Conservation (phyloP, 2,329 filamentous ascomycete genomes). For the Coleophoma crateriformis region DNA sequence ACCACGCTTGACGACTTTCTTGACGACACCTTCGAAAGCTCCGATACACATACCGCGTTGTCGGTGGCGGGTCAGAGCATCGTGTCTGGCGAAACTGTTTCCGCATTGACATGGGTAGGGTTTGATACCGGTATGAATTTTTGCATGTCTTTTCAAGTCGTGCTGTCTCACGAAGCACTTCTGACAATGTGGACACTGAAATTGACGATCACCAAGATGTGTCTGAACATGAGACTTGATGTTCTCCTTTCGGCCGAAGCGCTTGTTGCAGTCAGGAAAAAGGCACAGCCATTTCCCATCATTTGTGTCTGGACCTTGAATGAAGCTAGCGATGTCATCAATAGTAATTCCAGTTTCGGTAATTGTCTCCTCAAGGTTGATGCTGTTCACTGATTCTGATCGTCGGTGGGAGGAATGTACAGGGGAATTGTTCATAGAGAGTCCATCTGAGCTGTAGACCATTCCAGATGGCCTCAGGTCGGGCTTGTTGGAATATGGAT, state of each 20-base stretch:
- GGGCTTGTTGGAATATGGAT: slow-evolving; percentile 38
- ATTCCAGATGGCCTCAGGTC: slow-evolving; percentile 27
- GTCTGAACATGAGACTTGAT: slow-evolving; percentile 98
- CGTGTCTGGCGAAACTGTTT: slow-evolving; percentile 90
- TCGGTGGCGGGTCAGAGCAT: slow-evolving; percentile 88
- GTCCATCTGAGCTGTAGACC: slow-evolving; percentile 13
- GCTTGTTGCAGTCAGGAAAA: slow-evolving; percentile 76
- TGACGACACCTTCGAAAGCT: slow-evolving; percentile 76
- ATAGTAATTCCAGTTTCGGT: slow-evolving; percentile 79
- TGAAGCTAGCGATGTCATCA: slow-evolving; percentile 76
- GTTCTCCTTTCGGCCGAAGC: slow-evolving; percentile 96
- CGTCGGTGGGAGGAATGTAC: slow-evolving; percentile 38
- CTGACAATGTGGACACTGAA: slow-evolving; percentile 84
- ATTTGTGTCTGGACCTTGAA: slow-evolving; percentile 63
- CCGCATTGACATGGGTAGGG: slow-evolving; percentile 93
- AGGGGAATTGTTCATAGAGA: slow-evolving; percentile 12
- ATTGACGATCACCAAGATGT: slow-evolving; percentile 93
- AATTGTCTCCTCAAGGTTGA: slow-evolving; percentile 60
- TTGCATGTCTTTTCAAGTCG: slow-evolving; percentile 93
- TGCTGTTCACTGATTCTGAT: slow-evolving; percentile 52
- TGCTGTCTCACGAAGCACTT: slow-evolving; percentile 98
- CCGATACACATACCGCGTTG: slow-evolving; percentile 96
- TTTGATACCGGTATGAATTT: slow-evolving; percentile 95
- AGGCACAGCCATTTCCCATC: slow-evolving; percentile 76
- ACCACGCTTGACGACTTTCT: slow-evolving; percentile 62